Conservation (phyloP, 305 asterid genomes). For the Lippia alba region DNA sequence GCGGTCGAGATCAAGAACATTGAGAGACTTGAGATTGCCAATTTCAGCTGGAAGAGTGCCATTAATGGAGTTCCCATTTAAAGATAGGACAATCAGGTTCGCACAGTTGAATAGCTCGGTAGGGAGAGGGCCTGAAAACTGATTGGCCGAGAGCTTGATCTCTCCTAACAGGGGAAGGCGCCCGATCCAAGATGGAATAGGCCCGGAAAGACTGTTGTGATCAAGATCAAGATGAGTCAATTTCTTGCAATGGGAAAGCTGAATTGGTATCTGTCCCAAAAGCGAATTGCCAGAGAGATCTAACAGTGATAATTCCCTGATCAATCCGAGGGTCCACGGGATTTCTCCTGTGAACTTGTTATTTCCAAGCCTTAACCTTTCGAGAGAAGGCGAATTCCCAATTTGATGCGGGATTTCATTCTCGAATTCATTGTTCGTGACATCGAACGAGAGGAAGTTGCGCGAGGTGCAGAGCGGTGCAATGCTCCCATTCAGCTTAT, state of each 20-base stretch:
- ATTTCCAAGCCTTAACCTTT: conserved; percentile 77
- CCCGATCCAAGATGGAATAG: conserved; percentile 81
- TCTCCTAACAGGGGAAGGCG: conserved; percentile 80
- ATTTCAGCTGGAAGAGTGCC: conserved; percentile 72
- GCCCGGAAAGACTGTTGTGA: conserved; percentile 68
- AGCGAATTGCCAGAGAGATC: conserved; percentile 79
- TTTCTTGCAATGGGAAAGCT: conserved; percentile 71
- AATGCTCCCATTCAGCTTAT: conserved; percentile 73
- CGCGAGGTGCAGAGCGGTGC: conserved; percentile 72
- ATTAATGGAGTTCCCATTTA: conserved; percentile 59
- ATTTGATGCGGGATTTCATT: conserved; percentile 67
- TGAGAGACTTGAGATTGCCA: conserved; percentile 70
- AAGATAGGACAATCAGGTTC: conserved; percentile 64
- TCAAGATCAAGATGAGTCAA: conserved; percentile 84
- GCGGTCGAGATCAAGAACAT: conserved; percentile 67
- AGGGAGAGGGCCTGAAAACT: conserved; percentile 66
- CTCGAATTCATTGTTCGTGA: conserved; percentile 71
- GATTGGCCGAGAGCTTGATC: conserved; percentile 74
- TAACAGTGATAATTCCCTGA: conserved; percentile 62
- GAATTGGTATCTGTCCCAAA: conserved; percentile 68
- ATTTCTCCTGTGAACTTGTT: conserved; percentile 72
- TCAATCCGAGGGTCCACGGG: conserved; percentile 73
- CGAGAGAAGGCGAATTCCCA: conserved; percentile 72
- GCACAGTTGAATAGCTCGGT: conserved; percentile 71
- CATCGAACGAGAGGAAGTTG: conserved; percentile 76